Evolutionary conservation across 2,329 filamentous ascomycete genomes (phyloP).

Genomic region (Colletotrichum liaoningense): DNA sequence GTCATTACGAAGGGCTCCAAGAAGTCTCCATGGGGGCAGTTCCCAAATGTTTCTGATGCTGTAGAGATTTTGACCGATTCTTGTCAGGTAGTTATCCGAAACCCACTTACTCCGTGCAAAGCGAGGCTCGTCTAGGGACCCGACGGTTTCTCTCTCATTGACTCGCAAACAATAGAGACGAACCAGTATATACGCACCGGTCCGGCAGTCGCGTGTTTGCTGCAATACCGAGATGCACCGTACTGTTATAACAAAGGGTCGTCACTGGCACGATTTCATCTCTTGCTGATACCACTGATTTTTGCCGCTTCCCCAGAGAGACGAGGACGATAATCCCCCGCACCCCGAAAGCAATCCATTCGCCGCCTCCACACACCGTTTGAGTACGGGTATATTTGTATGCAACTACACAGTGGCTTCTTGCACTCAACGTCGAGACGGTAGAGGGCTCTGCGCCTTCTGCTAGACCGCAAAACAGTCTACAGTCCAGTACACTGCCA

Average conservation of each 20-base stretch:
- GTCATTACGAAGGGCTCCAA: background rate
- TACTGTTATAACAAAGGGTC: background rate
- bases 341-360: background rate
- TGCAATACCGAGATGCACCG: background rate
- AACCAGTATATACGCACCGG: background rate
- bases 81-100: background rate
- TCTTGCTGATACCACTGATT: background rate
- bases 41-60: background rate
- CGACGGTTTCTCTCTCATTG: too few species aligned
- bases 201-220: background rate
- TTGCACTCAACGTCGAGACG: too few species aligned
- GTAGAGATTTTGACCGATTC: background rate
- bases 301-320: background rate
- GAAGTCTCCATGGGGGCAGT: background rate
- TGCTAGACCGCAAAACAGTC: too few species aligned
- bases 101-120: too few species aligned
- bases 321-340: background rate
- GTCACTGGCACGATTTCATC: background rate
- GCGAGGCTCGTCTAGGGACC: too few species aligned
- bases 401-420: background rate
- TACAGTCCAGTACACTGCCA: too few species aligned
- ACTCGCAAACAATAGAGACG: background rate
- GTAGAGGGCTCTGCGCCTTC: too few species aligned
- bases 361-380: conserved; percentile 4
- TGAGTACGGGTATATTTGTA: conserved; percentile 1